Base-by-base conservation (phyloP, 2,329 filamentous ascomycete genomes). In the Alternaria conjuncta region DNA sequence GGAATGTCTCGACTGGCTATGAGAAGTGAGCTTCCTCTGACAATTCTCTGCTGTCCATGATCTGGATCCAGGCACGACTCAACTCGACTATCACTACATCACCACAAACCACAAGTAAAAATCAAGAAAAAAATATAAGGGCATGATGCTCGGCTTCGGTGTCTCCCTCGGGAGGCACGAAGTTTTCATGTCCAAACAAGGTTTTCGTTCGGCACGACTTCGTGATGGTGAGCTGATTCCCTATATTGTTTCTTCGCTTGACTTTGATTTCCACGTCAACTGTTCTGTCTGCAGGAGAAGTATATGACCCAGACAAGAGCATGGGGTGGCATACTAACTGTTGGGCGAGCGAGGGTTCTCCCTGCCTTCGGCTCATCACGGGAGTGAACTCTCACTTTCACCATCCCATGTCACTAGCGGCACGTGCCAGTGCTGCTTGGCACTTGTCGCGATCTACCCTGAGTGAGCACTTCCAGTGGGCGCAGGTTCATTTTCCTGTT, bases 121-220 rank as follows among this genome's bases (percentile, higher is more conserved):
- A 73, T 56, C 51, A 61, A 71, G 61, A 67, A 65, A 73, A 78
- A 77, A 78, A 77, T 67, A 72, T 73, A 71, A 74, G 73, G 76
- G 74, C 73, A 76, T 76, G 65, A 72, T 72, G 71, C 73, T 75
- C 71, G 55, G 63, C 71, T 70, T 68, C 67, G 43, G 43, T 59
- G 55, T 53, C 41, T 64, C 50, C 47, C 36, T 58, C 13, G 43
- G 45, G 56, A 51, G 62, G 61, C 62, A 62, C 61, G 66, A 71
- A 63, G 74, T 76, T 63, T 72, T 71, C 64, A 72, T 76, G 76
- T 73, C 73, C 71, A 71, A 71, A 15, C 45, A 30, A 20, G 23
- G 41, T 43, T 51, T 21, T 15, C 30, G 28, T 54, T 43, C 41
- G 25, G 36, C 49, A 26, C 46, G 7, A 9, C n/a, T 63, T 18